Percentiles rank a stretch among this genome's conserved stretches.
Evolutionary conservation across 345 rosid species (phyloP).

Genomic region (Eucalyptus guilfoylei): DNA sequence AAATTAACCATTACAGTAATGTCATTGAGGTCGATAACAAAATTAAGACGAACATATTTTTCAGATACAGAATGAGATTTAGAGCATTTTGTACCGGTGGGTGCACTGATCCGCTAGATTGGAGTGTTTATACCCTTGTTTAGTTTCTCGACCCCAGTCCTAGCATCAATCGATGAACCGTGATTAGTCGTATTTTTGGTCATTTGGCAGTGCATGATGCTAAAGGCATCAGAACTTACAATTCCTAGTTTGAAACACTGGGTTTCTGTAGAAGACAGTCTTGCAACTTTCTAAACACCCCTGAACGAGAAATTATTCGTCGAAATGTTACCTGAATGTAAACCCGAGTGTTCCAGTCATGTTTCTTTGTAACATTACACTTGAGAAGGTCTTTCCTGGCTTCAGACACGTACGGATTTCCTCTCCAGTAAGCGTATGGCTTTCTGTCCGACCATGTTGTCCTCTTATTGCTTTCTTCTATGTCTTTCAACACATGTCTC

Average conservation of each 20-base stretch:
- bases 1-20: neutral
- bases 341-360: conserved; percentile 14
- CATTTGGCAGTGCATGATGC: neutral
- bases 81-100: conserved; percentile 23
- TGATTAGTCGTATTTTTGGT: neutral
- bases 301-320: neutral
- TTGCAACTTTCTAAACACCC: neutral
- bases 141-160: conserved; percentile 37
- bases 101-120: conserved; percentile 45
- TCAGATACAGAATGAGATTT: neutral
- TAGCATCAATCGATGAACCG: neutral
- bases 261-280: neutral
- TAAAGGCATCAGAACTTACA: neutral
- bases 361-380: conserved; percentile 7
- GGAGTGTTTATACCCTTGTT: conserved; percentile 30
- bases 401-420: conserved; percentile 24
- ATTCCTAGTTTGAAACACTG: neutral
- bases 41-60: neutral
- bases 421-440: conserved; percentile 59
- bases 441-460: conserved; percentile 27
- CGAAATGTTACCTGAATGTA: conserved; percentile 1
- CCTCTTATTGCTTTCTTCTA: conserved; percentile 12
- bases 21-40: neutral
- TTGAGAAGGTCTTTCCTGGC: conserved; percentile 12
- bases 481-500: conserved; percentile 6